Conservation (phyloP, 352 stramenopile genomes). For the Globisporangium irregulare region DNA sequence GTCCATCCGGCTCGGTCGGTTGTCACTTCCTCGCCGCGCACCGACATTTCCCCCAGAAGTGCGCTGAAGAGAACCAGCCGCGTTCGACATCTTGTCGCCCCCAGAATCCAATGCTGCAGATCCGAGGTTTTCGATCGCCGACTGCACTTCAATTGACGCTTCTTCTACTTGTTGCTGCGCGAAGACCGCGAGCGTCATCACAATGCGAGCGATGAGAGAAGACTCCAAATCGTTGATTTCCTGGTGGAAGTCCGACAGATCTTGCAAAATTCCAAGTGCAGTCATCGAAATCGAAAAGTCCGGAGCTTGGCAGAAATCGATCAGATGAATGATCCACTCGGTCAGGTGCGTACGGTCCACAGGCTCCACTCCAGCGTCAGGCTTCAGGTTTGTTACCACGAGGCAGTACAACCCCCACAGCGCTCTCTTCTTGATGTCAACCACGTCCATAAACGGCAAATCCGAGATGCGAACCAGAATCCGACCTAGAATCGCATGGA, state of each 20-base stretch:
- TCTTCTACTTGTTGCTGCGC: slow-evolving; percentile 87
- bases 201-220: slow-evolving; percentile 68
- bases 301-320: slow-evolving; percentile 72
- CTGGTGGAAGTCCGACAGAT: slow-evolving; percentile 73
- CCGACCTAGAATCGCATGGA: slow-evolving; percentile 69
- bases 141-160: slow-evolving; percentile 82
- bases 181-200: slow-evolving; percentile 85
- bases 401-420: slow-evolving; percentile 81
- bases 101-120: slow-evolving; percentile 4
- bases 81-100: slow-evolving; percentile 26
- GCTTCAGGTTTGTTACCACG: slow-evolving; percentile 62
- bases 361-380: slow-evolving; percentile 22
- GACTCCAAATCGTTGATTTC: slow-evolving; percentile 69
- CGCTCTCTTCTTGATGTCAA: slow-evolving; percentile 76
- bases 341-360: slow-evolving; percentile 50
- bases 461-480: slow-evolving; percentile 74
- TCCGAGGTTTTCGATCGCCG: slow-evolving; percentile 60
- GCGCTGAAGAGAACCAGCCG: slow-evolving; percentile 20
- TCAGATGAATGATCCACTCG: slow-evolving; percentile 78
- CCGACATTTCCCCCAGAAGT: slow-evolving; percentile 18
- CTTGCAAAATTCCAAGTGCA: slow-evolving; percentile 72
- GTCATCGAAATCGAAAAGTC: slow-evolving; percentile 81
- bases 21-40: slow-evolving; percentile 45
- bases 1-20: slow-evolving; percentile 43
- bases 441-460: slow-evolving; percentile 71